Evolutionary conservation across 169 alveolate genomes (phyloP), one percentile per base, ranked within the genome.

Genomic region (Plasmodium sp.): DNA sequence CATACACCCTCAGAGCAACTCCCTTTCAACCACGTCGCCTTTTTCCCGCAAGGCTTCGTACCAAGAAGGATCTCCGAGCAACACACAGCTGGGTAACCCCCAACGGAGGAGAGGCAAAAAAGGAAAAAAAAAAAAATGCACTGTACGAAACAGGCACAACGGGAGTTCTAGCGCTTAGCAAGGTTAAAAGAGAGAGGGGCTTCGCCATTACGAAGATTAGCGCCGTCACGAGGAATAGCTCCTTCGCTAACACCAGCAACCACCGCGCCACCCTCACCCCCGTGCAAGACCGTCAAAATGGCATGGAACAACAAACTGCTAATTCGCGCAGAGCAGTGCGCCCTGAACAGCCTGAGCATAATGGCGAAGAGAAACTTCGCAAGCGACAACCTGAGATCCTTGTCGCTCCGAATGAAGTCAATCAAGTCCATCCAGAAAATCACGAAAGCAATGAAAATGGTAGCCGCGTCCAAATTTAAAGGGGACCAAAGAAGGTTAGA

Each of bases 381-480:
- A 22, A 96, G 97, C 73, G 97, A 97, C 48, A 97, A 95, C 71
- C 94, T 96, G 58, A 96, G 97, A 95, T 97, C 97, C 36, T 96
- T 97, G 54, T 96, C 97, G 77, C 96, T 95, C 31, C 98, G 99
- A 84, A 98, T 98, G 97, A 98, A 98, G 96, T 98, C 99, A 2
- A 98, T 98, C 82, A 97, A 96, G 81, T 97, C 99, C 22, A 98
- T 98, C 93, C 99, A 98, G 93, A 98, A 98, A 98, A 96, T 96
- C 48, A 96, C 97, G 33, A 98, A 98, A 94, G 99, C 99, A 92
- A 98, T 98, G 99, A 97, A 98, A 97, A 98, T 98, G 99, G 98
- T 98, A 95, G 99, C 99, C 31, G 99, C 99, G n/a, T 96, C 99
- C 18, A 98, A 98, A 84, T 98, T 98, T 96, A 98, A 97, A 85